Evolutionary conservation across 2,329 filamentous ascomycete species (phyloP).

Genomic region (Hymenotorrendiella dingleyae): DNA sequence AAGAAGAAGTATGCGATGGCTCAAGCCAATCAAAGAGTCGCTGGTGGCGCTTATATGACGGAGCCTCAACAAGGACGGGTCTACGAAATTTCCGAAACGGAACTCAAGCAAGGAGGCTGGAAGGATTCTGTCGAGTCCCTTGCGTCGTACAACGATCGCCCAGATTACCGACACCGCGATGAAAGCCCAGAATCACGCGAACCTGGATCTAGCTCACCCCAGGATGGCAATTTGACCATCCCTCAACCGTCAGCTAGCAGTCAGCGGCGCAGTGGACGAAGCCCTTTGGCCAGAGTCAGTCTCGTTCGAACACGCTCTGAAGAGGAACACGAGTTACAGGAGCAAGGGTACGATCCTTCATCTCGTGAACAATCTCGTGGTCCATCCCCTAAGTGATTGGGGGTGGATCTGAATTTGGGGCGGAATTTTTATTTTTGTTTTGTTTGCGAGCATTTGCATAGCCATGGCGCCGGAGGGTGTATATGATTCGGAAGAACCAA

Average conservation of each 20-base stretch:
- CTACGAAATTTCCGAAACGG: conserved; percentile 44
- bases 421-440: too few relatives aligned
- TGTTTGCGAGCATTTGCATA: too few relatives aligned
- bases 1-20: conserved; percentile 66
- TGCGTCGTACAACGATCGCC: conserved; percentile 21
- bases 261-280: conserved; percentile 26
- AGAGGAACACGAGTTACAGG: conserved; percentile 22
- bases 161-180: conserved; percentile 11
- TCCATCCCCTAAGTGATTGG: too few relatives aligned
- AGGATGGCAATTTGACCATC: conserved; percentile 15
- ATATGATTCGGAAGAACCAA: too few relatives aligned
- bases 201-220: conserved; percentile 1
- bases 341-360: conserved; percentile 8
- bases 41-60: conserved; percentile 34
- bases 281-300: conserved; percentile 32
- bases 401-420: too few relatives aligned
- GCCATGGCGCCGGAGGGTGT: too few relatives aligned
- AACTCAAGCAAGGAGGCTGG: conserved; percentile 37
- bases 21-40: conserved; percentile 45
- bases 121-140: conserved; percentile 35
- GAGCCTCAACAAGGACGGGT: conserved; percentile 39
- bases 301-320: conserved; percentile 28
- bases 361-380: background rate
- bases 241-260: conserved; percentile 16
- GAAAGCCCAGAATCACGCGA: conserved; percentile 12